Evolutionary conservation across 2,329 filamentous ascomycete genomes (phyloP), one percentile per base, ranked within the genome.

Genomic region (Diaporthe citriasiana): DNA sequence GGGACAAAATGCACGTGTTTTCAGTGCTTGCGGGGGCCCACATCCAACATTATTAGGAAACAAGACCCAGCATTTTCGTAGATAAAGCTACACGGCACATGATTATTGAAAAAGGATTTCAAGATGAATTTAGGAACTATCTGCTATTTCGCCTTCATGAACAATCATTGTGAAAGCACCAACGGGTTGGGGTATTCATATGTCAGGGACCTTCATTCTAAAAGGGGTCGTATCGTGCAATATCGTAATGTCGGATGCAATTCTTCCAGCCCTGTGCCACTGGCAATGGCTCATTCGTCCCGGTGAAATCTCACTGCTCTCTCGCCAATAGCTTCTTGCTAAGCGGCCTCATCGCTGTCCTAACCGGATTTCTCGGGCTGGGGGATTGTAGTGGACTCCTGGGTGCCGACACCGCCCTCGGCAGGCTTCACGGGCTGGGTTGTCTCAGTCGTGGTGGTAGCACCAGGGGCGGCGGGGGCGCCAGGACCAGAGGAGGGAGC

Each of bases 381-480:
- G 76, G 77, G 68, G 10, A 76, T 73, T 30, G 75, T 55, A 40
- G 75, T 40, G 10, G 75, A 75, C 65, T 73, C 75, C 50, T 72
- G 70, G n/a, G 72, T 50, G 42, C 73, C 60, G 40, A 72, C 8
- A 22, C 74, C 74, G 51, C 74, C 74, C 45, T 71, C 73, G n/a
- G 75, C 66, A 60, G 75, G 69, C 73, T 75, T 71, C 1, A 57
- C 50, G 53, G 73, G 75, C 65, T 73, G 65, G 4, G 70, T 70
- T 10, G 75, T 75, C 75, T 76, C 75, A n/a, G 75, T 74, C 9
- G 75, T 75, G 30, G 71, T 73, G 47, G 78, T 75, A 3, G 76
- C 77, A 45, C 79, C 78, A 38, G 74, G 75, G n/a, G 68, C 75
- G 19, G 78, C 60, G 13, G 77, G 76, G 22, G 75, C 74, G 22